Evolutionary conservation across 176 grass and related monocot genomes (phyloP).

Genomic region (Chloris gayana): DNA sequence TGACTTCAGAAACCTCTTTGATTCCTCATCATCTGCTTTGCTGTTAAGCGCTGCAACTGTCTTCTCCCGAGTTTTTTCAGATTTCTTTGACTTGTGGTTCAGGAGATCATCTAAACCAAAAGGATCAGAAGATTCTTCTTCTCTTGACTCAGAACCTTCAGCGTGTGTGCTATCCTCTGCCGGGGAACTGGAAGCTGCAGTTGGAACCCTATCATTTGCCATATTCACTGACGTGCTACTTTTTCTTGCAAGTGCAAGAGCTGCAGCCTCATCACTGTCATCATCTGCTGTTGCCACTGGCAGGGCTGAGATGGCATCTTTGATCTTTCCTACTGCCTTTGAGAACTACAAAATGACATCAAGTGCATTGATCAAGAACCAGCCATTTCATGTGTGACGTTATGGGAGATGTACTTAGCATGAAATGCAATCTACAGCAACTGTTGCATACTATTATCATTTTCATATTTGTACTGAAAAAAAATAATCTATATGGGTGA

Average conservation of each 20-base stretch:
- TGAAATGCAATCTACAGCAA: not conserved
- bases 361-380: not conserved
- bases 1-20: conserved; percentile 60
- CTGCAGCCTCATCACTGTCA: conserved; percentile 68
- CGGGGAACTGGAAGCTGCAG: not conserved
- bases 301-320: conserved; percentile 73
- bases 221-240: conserved; percentile 14
- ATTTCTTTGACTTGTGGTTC: conserved; percentile 55
- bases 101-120: conserved; percentile 84
- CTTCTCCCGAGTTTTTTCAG: conserved; percentile 55
- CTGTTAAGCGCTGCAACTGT: conserved; percentile 36
- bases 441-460: not conserved
- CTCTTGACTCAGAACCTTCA: conserved; percentile 11
- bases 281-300: conserved; percentile 66
- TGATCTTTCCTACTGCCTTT: conserved; percentile 86
- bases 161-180: not conserved
- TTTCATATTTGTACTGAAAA: not conserved
- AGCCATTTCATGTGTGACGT: not conserved
- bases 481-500: not conserved
- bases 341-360: conserved; percentile 58
- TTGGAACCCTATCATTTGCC: not conserved
- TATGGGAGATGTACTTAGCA: not conserved
- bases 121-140: conserved; percentile 67
- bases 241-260: conserved; percentile 52
- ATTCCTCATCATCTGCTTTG: conserved; percentile 53